Percentiles rank a stretch among this genome's conserved stretches.
phyloP scores from a whole-genome alignment of 768 basidiomycete genomes.

The Phlebiopsis gigantea region DNA sequence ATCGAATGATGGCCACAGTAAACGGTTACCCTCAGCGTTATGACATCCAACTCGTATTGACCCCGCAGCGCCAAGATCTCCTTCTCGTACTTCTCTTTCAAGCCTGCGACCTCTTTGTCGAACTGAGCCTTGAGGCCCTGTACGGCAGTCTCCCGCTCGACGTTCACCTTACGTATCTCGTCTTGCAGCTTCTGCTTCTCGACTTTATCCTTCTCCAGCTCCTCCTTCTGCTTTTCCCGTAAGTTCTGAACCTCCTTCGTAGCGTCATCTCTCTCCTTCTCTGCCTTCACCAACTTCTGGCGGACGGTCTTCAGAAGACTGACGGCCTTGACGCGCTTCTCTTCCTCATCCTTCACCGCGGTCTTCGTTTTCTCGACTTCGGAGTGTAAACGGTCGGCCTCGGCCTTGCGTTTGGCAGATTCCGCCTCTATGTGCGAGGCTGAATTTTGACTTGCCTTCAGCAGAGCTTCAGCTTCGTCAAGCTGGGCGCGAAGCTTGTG shows the following conservation, averaged over 20 bases:
- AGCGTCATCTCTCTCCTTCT: constrained; percentile 87
- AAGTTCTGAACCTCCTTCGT: constrained; percentile 47
- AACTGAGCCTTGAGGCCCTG: constrained; percentile 59
- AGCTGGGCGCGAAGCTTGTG: constrained; percentile 66
- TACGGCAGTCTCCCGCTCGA: constrained; percentile 59
- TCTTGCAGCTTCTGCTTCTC: constrained; percentile 46
- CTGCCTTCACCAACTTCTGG: constrained; percentile 93
- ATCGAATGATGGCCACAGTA: not conserved
- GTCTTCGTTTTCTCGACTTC: constrained; percentile 60
- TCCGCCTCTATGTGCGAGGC: constrained; percentile 45
- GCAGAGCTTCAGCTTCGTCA: constrained; percentile 62
- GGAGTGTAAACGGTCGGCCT: constrained; percentile 52
- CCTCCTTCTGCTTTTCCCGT: constrained; percentile 49
- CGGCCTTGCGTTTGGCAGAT: constrained; percentile 43
- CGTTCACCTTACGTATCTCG: constrained; percentile 57
- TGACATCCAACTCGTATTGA: constrained; percentile 74
- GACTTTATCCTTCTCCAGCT: constrained; percentile 47
- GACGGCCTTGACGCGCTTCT: constrained; percentile 93
- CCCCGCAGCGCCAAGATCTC: constrained; percentile 60
- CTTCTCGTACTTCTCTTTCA: constrained; percentile 69
- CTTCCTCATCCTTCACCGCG: constrained; percentile 88
- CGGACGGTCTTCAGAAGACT: constrained; percentile 91
- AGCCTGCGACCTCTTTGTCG: constrained; percentile 59
- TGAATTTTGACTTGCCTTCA: constrained; percentile 51
- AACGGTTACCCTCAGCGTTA: constrained; percentile 60